phyloP scores from a whole-genome alignment of 768 basidiomycete genomes.

The Rhodotorula kratochvilovae region DNA sequence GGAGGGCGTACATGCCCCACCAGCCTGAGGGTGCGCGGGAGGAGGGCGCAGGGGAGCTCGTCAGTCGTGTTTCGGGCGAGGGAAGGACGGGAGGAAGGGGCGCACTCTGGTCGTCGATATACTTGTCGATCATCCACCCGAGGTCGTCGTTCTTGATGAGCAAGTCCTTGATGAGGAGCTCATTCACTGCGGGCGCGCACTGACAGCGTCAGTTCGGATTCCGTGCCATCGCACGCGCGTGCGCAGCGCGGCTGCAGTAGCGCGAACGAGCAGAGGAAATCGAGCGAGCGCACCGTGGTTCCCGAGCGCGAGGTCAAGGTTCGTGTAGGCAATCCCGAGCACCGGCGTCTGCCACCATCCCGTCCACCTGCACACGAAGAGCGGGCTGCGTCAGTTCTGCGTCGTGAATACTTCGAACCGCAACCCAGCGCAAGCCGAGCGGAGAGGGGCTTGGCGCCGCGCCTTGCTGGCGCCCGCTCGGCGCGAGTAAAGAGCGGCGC shows the following conservation, averaged over 20 bases:
- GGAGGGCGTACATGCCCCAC: constrained; percentile 29
- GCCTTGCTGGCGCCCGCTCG: too few species aligned
- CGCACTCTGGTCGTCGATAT: constrained; percentile 34
- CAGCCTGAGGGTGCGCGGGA: background rate
- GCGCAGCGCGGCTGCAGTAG: too few species aligned
- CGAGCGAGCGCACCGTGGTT: constrained; percentile 6
- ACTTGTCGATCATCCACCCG: constrained; percentile 27
- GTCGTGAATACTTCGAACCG: too few species aligned
- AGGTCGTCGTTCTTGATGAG: constrained; percentile 18
- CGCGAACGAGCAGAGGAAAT: background rate
- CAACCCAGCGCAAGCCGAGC: background rate
- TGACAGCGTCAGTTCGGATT: too few species aligned
- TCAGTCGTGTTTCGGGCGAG: background rate
- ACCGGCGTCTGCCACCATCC: constrained; percentile 28
- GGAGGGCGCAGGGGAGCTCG: background rate
- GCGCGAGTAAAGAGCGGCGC: too few species aligned
- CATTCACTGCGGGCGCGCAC: constrained; percentile 2
- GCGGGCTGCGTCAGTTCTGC: too few species aligned
- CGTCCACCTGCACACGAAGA: constrained; percentile 24
- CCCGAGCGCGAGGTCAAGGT: constrained; percentile 22
- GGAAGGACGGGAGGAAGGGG: background rate
- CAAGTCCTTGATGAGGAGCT: constrained; percentile 22
- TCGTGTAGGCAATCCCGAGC: constrained; percentile 22
- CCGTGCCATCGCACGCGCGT: too few species aligned
- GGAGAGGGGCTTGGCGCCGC: background rate